Evolutionary conservation across 306 rosid species (phyloP).

Genomic region (Prunus mume): DNA sequence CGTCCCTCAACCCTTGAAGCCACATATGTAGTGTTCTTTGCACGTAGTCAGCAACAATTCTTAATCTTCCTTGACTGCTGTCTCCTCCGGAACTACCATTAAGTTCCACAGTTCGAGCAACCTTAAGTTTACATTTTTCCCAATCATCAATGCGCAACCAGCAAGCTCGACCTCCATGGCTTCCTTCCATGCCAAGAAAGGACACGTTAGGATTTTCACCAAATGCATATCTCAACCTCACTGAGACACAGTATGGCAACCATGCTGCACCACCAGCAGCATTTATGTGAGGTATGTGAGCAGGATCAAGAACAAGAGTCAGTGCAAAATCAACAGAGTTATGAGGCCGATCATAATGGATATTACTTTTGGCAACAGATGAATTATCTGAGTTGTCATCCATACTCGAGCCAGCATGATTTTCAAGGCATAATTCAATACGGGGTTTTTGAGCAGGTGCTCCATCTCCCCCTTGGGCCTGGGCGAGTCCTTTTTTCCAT

Average conservation of each 20-base stretch:
- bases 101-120: conserved; percentile 67
- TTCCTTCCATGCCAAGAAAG: conserved; percentile 91
- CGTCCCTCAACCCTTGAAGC: conserved; percentile 90
- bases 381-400: conserved; percentile 58
- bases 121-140: conserved; percentile 85
- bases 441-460: conserved; percentile 90
- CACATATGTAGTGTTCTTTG: conserved; percentile 71
- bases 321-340: conserved; percentile 91
- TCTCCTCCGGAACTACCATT: conserved; percentile 62
- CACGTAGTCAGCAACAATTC: conserved; percentile 77
- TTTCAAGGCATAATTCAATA: conserved; percentile 95
- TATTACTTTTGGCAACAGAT: conserved; percentile 82
- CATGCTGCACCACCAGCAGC: conserved; percentile 99
- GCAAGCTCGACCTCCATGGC: conserved; percentile 98
- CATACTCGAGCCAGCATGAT: conserved; percentile 66
- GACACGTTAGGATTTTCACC: conserved; percentile 74
- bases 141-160: conserved; percentile 86
- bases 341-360: conserved; percentile 83
- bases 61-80: conserved; percentile 88
- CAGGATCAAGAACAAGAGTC: conserved; percentile 95
- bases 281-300: conserved; percentile 81
- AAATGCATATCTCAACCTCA: conserved; percentile 80
- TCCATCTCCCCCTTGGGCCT: conserved; percentile 81
- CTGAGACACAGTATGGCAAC: conserved; percentile 96
- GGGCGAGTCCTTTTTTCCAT: conserved; percentile 91